Conservation (phyloP, 768 basidiomycete genomes). For the Hortiboletus flavorubellus region DNA sequence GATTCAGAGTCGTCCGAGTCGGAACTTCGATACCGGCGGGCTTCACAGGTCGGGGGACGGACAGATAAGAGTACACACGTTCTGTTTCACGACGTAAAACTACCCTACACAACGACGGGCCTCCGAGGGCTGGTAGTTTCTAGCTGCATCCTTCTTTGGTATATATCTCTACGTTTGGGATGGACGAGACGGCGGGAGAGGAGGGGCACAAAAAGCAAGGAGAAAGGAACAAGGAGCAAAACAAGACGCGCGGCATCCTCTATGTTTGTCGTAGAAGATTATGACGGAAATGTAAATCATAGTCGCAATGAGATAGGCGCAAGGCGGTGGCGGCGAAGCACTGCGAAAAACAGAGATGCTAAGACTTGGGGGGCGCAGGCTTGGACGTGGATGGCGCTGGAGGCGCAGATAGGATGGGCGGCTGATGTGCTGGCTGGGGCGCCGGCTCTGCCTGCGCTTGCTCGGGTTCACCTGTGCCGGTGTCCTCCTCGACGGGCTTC, state of each 20-base stretch:
- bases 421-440: conserved; percentile 19
- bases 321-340: background rate
- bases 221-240: background rate
- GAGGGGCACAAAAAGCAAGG: background rate
- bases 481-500: conserved; percentile 69
- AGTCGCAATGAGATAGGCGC: background rate
- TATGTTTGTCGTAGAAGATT: conserved; percentile 2
- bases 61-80: background rate
- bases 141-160: conserved; percentile 19
- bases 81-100: conserved; percentile 2
- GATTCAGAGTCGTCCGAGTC: too few species aligned
- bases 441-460: background rate
- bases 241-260: conserved; percentile 5
- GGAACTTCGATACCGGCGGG: too few species aligned
- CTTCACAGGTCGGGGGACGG: background rate
- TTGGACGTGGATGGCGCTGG: conserved; percentile 24
- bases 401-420: conserved; percentile 34
- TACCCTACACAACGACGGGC: background rate
- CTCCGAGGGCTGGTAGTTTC: conserved; percentile 3
- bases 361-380: conserved; percentile 10
- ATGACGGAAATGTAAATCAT: background rate
- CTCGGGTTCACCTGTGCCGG: conserved; percentile 8
- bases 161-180: conserved; percentile 23
- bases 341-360: background rate
- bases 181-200: background rate